Conservation (phyloP, 1,139 yeast species). For the Suhomyces anneliseae region DNA sequence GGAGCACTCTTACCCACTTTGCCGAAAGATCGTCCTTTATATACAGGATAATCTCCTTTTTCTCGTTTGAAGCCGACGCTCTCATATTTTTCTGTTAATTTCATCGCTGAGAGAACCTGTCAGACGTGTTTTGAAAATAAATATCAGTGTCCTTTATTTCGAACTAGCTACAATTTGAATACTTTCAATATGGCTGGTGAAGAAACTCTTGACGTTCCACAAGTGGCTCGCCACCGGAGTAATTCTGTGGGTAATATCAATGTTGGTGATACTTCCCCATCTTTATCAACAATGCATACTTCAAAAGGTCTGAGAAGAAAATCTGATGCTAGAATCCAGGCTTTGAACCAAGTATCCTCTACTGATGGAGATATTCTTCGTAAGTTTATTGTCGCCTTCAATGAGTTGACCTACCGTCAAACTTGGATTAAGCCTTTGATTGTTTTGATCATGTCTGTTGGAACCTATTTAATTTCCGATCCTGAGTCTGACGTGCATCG, state of each 20-base stretch:
- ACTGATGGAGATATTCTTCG: conserved; percentile 44
- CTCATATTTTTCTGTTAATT: too few species aligned
- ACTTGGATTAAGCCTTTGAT: conserved; percentile 78
- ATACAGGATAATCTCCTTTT: not conserved
- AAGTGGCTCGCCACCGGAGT: conserved; percentile 38
- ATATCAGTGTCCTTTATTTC: not conserved
- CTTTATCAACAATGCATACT: conserved; percentile 48
- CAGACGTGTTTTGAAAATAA: not conserved
- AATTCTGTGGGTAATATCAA: conserved; percentile 60
- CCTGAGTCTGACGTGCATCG: conserved; percentile 59
- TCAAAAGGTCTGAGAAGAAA: conserved; percentile 34
- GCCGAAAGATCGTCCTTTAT: not conserved
- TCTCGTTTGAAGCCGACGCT: not conserved
- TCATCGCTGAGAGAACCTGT: not conserved
- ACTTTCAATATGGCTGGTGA: conserved; percentile 5
- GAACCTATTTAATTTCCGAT: conserved; percentile 46
- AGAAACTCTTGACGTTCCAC: conserved; percentile 7
- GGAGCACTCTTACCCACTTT: not conserved
- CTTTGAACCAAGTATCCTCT: conserved; percentile 26
- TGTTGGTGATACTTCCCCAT: conserved; percentile 59
- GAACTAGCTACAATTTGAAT: not conserved
- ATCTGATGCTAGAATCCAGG: conserved; percentile 36
- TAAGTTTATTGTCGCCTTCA: conserved; percentile 55
- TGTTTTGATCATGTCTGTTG: conserved; percentile 37
- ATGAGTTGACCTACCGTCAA: conserved; percentile 66